Conservation (phyloP, 2,329 filamentous ascomycete genomes). For the Fonsecaea multimorphosa region DNA sequence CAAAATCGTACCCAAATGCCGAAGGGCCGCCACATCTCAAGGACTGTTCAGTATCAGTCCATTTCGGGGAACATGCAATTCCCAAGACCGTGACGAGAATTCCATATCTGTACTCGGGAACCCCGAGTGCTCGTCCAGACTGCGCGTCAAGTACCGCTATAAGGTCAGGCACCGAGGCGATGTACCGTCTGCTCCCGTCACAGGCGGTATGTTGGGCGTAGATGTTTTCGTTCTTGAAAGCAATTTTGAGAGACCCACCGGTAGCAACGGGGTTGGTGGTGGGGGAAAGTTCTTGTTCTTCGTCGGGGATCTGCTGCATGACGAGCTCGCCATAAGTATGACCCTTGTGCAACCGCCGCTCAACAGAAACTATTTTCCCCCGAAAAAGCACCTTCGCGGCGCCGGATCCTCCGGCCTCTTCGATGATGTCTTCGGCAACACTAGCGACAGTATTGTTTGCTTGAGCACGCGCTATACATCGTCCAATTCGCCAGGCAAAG, state of each 20-base stretch:
- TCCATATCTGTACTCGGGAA: conserved; percentile 57
- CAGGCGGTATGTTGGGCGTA: conserved; percentile 29
- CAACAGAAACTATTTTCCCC: conserved; percentile 64
- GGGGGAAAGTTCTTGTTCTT: conserved; percentile 23
- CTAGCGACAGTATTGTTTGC: conserved; percentile 49
- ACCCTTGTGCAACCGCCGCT: conserved; percentile 62
- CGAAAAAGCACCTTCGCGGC: conserved; percentile 60
- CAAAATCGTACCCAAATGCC: no score
- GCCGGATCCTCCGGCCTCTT: conserved; percentile 45
- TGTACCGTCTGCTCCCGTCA: conserved; percentile 41
- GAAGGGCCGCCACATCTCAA: no score
- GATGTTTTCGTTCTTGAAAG: conserved; percentile 74
- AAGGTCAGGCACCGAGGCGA: conserved; percentile 64
- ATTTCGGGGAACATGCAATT: no score
- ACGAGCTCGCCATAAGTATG: conserved; percentile 64
- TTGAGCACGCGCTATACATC: conserved; percentile 58
- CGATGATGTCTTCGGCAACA: conserved; percentile 64
- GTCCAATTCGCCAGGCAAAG: conserved; percentile 61
- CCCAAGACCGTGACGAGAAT: no score
- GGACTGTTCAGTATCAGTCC: no score
- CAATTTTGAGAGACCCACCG: conserved; percentile 63
- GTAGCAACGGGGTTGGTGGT: conserved; percentile 43
- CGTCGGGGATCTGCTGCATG: conserved; percentile 54
- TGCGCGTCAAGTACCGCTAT: conserved; percentile 60
- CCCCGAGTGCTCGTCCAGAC: conserved; percentile 63